Conservation (phyloP, 2,329 filamentous ascomycete species). For the Botrytis squamosa region DNA sequence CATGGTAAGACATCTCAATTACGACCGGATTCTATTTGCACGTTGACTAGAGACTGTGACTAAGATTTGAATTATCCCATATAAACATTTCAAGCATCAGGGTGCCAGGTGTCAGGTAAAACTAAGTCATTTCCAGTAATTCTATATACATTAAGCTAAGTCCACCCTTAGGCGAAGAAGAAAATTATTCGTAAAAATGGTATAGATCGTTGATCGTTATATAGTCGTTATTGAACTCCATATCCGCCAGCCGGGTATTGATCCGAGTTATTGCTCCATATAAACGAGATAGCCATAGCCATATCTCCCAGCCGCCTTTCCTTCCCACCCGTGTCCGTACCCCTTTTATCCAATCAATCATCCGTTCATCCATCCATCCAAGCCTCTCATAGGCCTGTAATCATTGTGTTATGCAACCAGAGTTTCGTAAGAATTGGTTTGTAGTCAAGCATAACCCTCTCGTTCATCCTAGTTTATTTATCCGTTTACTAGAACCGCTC, state of each 20-base stretch:
- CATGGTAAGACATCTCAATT: neutral
- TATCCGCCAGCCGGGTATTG: constrained; percentile 8
- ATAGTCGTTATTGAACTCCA: constrained; percentile 4
- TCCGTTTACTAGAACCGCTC: neutral
- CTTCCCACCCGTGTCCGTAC: neutral
- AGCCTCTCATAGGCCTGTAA: neutral
- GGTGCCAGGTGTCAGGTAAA: neutral
- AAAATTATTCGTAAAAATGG: constrained; percentile 1
- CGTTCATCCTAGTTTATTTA: neutral
- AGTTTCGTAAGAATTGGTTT: too few relatives aligned
- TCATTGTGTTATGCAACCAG: neutral
- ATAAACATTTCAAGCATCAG: neutral
- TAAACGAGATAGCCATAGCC: neutral
- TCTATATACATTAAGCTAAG: constrained; percentile 1
- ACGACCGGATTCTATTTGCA: neutral
- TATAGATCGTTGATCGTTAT: constrained; percentile 10
- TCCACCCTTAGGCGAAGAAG: neutral
- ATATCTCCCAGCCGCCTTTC: neutral
- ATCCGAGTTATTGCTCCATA: constrained; percentile 6
- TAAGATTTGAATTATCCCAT: neutral
- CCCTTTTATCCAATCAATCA: neutral
- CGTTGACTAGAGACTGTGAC: neutral
- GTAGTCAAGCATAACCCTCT: neutral
- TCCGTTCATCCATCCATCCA: neutral
- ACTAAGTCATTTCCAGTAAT: neutral